phyloP scores from a whole-genome alignment of 2,329 filamentous ascomycete species.

The Trichoderma sp. region DNA sequence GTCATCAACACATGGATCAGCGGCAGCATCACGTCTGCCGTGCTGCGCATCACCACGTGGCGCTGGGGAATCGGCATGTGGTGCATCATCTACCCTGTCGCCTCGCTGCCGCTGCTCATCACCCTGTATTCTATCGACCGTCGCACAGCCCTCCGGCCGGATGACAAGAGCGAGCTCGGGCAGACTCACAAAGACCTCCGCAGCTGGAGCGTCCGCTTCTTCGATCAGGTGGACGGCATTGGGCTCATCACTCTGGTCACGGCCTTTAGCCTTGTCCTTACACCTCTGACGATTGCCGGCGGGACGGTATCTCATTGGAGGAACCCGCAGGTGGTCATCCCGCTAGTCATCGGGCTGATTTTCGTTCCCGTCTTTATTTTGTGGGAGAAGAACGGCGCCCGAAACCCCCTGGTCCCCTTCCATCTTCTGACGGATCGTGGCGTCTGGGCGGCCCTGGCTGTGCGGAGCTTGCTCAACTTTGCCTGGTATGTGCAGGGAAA shows the following conservation, averaged over 20 bases:
- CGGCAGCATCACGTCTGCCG: constrained; percentile 56
- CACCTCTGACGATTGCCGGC: constrained; percentile 58
- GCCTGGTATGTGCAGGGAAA: constrained; percentile 62
- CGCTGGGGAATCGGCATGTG: constrained; percentile 67
- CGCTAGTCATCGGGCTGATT: constrained; percentile 54
- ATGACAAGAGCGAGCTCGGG: constrained; percentile 5
- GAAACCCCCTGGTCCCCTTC: constrained; percentile 59
- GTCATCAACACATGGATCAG: constrained; percentile 66
- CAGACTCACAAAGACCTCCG: constrained; percentile 19
- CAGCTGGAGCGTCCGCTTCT: constrained; percentile 49
- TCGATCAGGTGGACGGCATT: constrained; percentile 58
- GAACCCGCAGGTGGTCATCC: constrained; percentile 53
- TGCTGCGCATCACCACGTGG: constrained; percentile 57
- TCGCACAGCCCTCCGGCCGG: constrained; percentile 22
- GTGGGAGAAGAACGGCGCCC: constrained; percentile 56
- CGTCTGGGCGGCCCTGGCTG: constrained; percentile 62
- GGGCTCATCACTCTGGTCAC: constrained; percentile 52
- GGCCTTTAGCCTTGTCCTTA: constrained; percentile 51
- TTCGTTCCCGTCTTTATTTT: constrained; percentile 53
- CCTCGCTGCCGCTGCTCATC: constrained; percentile 56
- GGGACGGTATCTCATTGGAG: constrained; percentile 52
- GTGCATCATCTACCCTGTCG: constrained; percentile 61
- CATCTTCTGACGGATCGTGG: constrained; percentile 60
- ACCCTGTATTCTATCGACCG: constrained; percentile 44
- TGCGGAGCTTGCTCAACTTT: constrained; percentile 53